Evolutionary conservation across 2,329 filamentous ascomycete species (phyloP), one percentile per base, ranked within the genome.

Genomic region (Polytolypa hystricis): DNA sequence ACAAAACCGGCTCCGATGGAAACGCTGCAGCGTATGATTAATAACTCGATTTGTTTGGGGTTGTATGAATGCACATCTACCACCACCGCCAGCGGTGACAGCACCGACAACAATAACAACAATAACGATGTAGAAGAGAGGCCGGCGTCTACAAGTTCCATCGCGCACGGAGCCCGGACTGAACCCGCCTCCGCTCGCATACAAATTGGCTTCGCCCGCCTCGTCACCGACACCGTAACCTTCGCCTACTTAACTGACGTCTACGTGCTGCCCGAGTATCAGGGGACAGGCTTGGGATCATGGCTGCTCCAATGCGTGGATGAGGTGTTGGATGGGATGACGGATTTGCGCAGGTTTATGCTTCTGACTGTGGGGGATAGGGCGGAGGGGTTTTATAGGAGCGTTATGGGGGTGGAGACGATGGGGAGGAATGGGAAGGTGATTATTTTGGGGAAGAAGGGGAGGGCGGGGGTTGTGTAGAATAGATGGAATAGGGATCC

Each of bases 161-260:
- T n/a, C n/a, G n/a, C n/a, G n/a, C n/a, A n/a, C n/a, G n/a, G n/a
- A n/a, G n/a, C n/a, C n/a, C n/a, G n/a, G n/a, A n/a, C n/a, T n/a
- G n/a, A n/a, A n/a, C n/a, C n/a, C n/a, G 19, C 40, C n/a, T 28
- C 38, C 7, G 35, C 43, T 6, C 50, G 47, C 7, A 52, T 55
- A n/a, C 61, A 67, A 46, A 62, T 81, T 33, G 77, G 76, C 1
- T 66, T 79, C 38, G 70, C 69, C 1, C 67, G 81, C 21, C 55
- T 81, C n/a, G 62, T 84, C 35, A 85, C 80, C 6, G 81, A 85
- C 56, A 70, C 73, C 48, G 68, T 75, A 31, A 80, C 79, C 0
- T 74, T 83, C 47, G 77, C 71, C 21, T 85, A 81, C 47, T 57
- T 81, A 26, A 79, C 79, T 17, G 80, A 84, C 49, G 74, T 83